Evolutionary conservation across 768 basidiomycete genomes (phyloP).

Genomic region (Strobilomyces dryophilus): DNA sequence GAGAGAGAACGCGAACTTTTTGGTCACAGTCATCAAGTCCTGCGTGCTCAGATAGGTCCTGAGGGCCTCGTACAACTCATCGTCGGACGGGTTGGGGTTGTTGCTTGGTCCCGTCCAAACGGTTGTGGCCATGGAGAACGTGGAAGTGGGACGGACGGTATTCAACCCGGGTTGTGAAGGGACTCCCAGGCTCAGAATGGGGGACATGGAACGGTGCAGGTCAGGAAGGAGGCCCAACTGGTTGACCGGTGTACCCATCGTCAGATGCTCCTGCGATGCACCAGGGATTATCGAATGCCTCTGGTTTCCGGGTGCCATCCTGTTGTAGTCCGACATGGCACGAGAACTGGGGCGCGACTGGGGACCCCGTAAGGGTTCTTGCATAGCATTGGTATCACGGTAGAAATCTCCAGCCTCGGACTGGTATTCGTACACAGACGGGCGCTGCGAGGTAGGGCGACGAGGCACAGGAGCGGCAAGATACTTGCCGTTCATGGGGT

Average conservation of each 20-base stretch:
- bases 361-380: constrained; percentile 29
- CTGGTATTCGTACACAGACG: constrained; percentile 38
- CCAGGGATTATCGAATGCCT: constrained; percentile 25
- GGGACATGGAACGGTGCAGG: constrained; percentile 34
- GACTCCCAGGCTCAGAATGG: constrained; percentile 15
- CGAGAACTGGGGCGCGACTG: constrained; percentile 32
- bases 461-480: constrained; percentile 36
- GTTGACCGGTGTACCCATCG: constrained; percentile 33
- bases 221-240: constrained; percentile 36
- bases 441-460: constrained; percentile 37
- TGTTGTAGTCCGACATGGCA: constrained; percentile 28
- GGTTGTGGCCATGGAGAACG: constrained; percentile 59
- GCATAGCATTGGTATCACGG: constrained; percentile 47
- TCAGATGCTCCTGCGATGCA: constrained; percentile 37
- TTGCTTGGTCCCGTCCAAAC: constrained; percentile 47
- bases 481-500: constrained; percentile 16
- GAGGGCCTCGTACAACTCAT: constrained; percentile 54
- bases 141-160: constrained; percentile 45
- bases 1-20: constrained; percentile 43
- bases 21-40: constrained; percentile 70
- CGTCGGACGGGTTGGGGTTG: constrained; percentile 55
- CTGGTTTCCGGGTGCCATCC: constrained; percentile 18
- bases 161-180: constrained; percentile 4
- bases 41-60: constrained; percentile 58
- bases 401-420: constrained; percentile 56